These are phyloP conservation scores for Hypoxylon crocopeplum DNA, from an alignment of 495 filamentous ascomycete genomes.

Conservation along the genomic window DNA sequence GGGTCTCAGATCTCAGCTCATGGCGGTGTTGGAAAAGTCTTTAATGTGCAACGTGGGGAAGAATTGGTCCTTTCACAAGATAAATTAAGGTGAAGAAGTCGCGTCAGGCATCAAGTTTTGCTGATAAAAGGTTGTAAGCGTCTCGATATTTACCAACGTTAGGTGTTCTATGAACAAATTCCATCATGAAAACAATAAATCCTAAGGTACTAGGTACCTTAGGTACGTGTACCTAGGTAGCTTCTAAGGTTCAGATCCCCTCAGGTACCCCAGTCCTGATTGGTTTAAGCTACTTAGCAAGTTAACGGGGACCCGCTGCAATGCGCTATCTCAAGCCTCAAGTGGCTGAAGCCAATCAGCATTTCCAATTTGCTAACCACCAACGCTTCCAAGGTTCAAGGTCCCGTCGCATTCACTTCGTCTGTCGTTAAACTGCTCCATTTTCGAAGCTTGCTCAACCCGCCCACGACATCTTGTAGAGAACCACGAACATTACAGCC, in stretches of 20 bases:
- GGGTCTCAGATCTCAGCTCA: slow-evolving; percentile 27
- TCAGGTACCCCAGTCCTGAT: too few relatives aligned
- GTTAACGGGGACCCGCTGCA: too few relatives aligned
- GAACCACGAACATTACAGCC: slow-evolving; percentile 43
- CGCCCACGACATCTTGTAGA: slow-evolving; percentile 25
- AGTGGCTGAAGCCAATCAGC: slow-evolving; percentile 44
- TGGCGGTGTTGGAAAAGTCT: not conserved
- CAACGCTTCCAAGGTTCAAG: too few relatives aligned
- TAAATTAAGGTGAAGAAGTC: too few relatives aligned
- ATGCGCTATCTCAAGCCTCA: slow-evolving; percentile 20
- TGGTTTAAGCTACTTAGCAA: too few relatives aligned
- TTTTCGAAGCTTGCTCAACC: slow-evolving; percentile 30
- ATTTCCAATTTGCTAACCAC: slow-evolving; percentile 42
- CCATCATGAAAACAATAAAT: slow-evolving; percentile 19
- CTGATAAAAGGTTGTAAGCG: too few relatives aligned
- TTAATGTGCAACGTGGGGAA: not conserved
- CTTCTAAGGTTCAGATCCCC: slow-evolving; percentile 23
- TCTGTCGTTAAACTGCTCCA: slow-evolving; percentile 23
- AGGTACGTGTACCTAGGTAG: too few relatives aligned
- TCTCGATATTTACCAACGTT: slow-evolving; percentile 14
- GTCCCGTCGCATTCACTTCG: slow-evolving; percentile 1
- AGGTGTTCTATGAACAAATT: slow-evolving; percentile 16
- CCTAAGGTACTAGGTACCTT: too few relatives aligned
- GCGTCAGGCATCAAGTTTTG: too few relatives aligned
- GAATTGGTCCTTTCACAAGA: not conserved